Evolutionary conservation across 805 yeast species (phyloP).

Genomic region (Lipomyces orientalis): DNA sequence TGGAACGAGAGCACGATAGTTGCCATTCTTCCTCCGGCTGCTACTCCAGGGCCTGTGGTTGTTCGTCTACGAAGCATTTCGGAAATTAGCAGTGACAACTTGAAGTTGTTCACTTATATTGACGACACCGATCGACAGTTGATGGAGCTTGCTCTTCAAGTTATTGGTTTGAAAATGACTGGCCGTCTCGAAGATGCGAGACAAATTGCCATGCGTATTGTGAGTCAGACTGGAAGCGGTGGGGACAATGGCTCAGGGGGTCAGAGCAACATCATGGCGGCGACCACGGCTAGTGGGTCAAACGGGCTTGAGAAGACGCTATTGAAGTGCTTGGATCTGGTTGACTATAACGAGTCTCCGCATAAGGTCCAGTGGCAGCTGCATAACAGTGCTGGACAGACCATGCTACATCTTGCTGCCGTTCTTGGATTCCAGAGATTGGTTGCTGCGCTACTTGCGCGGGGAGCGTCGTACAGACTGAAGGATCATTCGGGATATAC

Average conservation of each 20-base stretch:
- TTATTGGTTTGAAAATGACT: constrained; percentile 95
- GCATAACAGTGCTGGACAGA: constrained; percentile 82
- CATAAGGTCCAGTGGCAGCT: constrained; percentile 74
- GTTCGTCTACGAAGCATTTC: constrained; percentile 72
- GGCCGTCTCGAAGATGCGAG: constrained; percentile 94
- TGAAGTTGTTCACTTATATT: constrained; percentile 81
- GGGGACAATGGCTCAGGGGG: constrained; percentile 45
- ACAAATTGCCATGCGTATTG: constrained; percentile 88
- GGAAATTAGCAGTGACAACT: constrained; percentile 37
- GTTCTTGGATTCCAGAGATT: constrained; percentile 71
- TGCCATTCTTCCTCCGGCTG: constrained; percentile 90
- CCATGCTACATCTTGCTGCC: constrained; percentile 84
- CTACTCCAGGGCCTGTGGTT: constrained; percentile 86
- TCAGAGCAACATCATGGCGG: constrained; percentile 37
- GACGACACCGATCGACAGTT: constrained; percentile 96
- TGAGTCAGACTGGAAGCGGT: constrained; percentile 58
- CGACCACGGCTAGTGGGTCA: constrained; percentile 11
- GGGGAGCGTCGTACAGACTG: constrained; percentile 62
- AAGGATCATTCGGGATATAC: constrained; percentile 83
- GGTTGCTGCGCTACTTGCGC: constrained; percentile 65
- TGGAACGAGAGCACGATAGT: constrained; percentile 96
- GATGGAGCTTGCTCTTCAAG: constrained; percentile 92
- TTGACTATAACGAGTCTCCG: constrained; percentile 58
- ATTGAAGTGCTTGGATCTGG: constrained; percentile 63
- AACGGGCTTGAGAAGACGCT: constrained; percentile 51